A percentile compares a stretch with the other conserved stretches of the same genome.
These are phyloP conservation scores for Handroanthus guayacan DNA, from an alignment of 257 asterid species.

Conservation along the genomic window DNA sequence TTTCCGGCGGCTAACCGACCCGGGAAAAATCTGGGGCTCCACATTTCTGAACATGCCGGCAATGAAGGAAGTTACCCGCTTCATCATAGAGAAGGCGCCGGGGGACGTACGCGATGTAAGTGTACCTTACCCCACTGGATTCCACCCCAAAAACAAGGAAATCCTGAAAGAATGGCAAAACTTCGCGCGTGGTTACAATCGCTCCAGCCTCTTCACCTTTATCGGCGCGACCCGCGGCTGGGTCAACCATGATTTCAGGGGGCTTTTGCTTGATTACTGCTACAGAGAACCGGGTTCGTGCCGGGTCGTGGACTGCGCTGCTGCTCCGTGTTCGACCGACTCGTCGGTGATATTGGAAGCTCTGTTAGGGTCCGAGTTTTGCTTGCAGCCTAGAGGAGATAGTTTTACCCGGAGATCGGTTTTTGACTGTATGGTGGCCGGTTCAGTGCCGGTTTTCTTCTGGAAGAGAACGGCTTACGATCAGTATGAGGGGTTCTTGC, in stretches of 20 bases:
- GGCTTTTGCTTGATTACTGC: constrained; percentile 43
- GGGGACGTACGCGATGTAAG: constrained; percentile 45
- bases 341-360: constrained; percentile 41
- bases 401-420: constrained; percentile 51
- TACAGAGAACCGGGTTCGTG: constrained; percentile 40
- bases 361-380: constrained; percentile 49
- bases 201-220: constrained; percentile 49
- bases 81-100: constrained; percentile 53
- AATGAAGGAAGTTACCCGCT: constrained; percentile 55
- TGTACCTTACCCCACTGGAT: constrained; percentile 58
- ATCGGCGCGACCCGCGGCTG: constrained; percentile 45
- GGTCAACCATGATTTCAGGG: constrained; percentile 48
- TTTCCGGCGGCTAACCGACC: constrained; percentile 62
- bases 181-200: constrained; percentile 32
- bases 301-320: constrained; percentile 49
- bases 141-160: constrained; percentile 43
- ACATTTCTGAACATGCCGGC: constrained; percentile 56
- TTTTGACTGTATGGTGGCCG: constrained; percentile 62
- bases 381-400: constrained; percentile 59
- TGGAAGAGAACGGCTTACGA: constrained; percentile 51
- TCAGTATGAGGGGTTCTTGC: constrained; percentile 52
- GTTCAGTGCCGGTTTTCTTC: constrained; percentile 60
- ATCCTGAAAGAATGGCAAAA: constrained; percentile 43
- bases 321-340: constrained; percentile 42
- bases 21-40: constrained; percentile 60